Conservation (phyloP, 805 yeast genomes). For the Spathaspora hagerdaliae region DNA sequence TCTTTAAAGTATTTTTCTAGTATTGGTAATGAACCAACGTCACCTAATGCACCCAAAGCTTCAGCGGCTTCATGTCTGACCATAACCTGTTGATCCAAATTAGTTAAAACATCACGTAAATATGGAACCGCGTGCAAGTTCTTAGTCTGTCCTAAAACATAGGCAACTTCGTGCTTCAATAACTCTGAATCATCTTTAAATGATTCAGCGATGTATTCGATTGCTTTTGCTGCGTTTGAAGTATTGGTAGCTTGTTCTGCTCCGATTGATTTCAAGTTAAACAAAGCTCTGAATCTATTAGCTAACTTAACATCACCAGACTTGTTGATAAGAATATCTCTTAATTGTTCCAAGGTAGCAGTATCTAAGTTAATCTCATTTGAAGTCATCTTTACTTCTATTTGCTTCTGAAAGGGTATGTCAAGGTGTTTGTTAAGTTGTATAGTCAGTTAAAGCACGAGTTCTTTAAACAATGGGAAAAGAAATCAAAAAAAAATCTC, state of each 20-base stretch:
- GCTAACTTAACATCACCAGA: conserved; percentile 73
- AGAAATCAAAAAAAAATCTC: too few species aligned
- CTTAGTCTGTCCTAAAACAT: conserved; percentile 93
- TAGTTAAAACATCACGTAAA: conserved; percentile 65
- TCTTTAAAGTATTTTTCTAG: conserved; percentile 59
- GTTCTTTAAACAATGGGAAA: too few species aligned
- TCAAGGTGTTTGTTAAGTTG: too few species aligned
- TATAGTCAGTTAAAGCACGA: too few species aligned
- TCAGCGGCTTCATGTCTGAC: conserved; percentile 99
- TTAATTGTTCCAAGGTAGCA: conserved; percentile 56
- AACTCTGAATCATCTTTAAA: conserved; percentile 82
- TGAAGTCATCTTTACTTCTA: not conserved
- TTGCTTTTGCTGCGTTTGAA: conserved; percentile 56
- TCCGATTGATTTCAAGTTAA: conserved; percentile 84
- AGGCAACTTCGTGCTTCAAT: conserved; percentile 95
- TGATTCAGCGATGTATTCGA: conserved; percentile 80
- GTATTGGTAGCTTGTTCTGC: conserved; percentile 55
- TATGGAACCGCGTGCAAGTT: conserved; percentile 74
- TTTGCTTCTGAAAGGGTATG: too few species aligned
- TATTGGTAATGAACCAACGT: conserved; percentile 62
- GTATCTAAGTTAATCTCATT: conserved; percentile 33
- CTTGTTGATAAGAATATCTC: conserved; percentile 66
- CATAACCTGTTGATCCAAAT: conserved; percentile 78
- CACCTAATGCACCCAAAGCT: conserved; percentile 95
- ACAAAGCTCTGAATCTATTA: conserved; percentile 88